A percentile compares a stretch with the other conserved stretches of the same genome.
Evolutionary conservation across 495 filamentous ascomycete genomes (phyloP).

Genomic region (Daldinia bambusicola): DNA sequence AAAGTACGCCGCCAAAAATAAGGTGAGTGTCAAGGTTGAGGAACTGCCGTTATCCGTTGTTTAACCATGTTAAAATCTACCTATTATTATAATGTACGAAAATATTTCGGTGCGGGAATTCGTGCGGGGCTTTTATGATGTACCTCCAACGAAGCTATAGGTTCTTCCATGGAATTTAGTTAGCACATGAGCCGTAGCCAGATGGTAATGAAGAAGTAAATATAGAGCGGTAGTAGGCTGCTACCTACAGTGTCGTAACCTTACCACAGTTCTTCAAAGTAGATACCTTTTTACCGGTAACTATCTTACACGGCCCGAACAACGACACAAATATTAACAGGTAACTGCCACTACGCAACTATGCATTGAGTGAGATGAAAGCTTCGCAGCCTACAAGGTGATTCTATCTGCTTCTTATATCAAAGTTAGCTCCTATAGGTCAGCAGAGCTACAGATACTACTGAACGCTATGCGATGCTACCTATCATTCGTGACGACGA

Average conservation of each 20-base stretch:
- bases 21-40: slow-evolving; percentile 36
- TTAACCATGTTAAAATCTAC: background rate
- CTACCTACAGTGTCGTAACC: too few relatives aligned
- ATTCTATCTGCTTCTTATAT: background rate
- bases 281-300: too few relatives aligned
- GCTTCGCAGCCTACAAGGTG: background rate
- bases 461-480: slow-evolving; percentile 5
- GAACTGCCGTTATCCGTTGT: slow-evolving; percentile 22
- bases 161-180: background rate
- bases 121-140: background rate
- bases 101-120: background rate
- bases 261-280: background rate
- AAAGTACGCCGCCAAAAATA: slow-evolving; percentile 28
- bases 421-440: slow-evolving; percentile 2
- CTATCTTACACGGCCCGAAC: too few relatives aligned
- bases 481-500: slow-evolving; percentile 13
- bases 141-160: background rate
- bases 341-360: too few relatives aligned
- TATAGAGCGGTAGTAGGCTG: background rate
- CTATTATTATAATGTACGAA: background rate
- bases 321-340: too few relatives aligned
- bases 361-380: too few relatives aligned
- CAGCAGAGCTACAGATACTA: background rate
- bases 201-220: background rate
- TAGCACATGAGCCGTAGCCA: background rate